These are phyloP conservation scores for Lyophyllum atratum DNA, from an alignment of 768 basidiomycete species.

Conservation along the genomic window DNA sequence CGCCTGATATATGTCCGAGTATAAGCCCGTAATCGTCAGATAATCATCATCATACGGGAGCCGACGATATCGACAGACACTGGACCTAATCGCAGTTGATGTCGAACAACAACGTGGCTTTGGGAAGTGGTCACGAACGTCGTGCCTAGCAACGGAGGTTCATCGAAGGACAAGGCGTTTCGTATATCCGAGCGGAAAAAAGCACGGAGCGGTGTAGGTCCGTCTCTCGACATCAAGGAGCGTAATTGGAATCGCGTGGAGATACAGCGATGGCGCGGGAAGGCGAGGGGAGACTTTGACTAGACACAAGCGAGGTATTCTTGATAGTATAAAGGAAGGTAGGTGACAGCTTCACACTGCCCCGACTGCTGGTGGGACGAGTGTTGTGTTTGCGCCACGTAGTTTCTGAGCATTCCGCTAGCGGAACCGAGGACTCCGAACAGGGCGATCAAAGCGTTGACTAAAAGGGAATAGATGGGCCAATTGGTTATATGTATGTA, in stretches of 20 bases:
- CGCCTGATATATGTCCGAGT: background rate
- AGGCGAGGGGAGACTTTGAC: background rate
- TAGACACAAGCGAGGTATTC: background rate
- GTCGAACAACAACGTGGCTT: background rate
- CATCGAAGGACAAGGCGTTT: background rate
- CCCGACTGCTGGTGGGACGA: background rate
- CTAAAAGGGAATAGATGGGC: background rate
- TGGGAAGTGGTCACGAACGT: background rate
- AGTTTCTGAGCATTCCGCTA: background rate
- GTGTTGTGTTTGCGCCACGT: background rate
- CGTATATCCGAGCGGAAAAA: background rate
- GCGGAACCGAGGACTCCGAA: background rate
- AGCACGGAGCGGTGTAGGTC: background rate
- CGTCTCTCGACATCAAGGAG: background rate
- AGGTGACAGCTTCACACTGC: background rate
- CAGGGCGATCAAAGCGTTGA: background rate
- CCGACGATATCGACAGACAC: background rate
- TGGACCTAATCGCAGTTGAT: too few relatives aligned
- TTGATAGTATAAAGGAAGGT: background rate
- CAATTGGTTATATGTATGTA: background rate
- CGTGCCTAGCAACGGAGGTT: background rate
- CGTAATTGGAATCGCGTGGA: background rate
- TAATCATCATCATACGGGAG: background rate
- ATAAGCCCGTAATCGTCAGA: background rate
- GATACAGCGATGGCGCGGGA: background rate